Conservation (phyloP, 2,329 filamentous ascomycete genomes). For the Zasmidium citrigriseum region DNA sequence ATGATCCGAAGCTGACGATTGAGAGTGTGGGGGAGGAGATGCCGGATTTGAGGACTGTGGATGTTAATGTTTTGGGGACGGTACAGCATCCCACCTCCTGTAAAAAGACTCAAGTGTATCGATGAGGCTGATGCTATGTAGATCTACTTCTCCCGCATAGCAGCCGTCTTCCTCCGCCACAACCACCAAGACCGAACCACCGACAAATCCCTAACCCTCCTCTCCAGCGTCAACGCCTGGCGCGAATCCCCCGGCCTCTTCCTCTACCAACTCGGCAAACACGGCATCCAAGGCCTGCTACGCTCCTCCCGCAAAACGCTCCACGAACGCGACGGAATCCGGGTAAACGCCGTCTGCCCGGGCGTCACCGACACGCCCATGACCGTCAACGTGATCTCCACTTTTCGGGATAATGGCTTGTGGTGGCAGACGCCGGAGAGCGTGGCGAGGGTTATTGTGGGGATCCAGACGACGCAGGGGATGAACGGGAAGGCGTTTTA, state of each 20-base stretch:
- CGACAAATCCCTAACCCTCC: conserved; percentile 46
- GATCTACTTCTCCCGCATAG: conserved; percentile 48
- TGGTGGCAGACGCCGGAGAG: conserved; percentile 23
- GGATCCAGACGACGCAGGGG: conserved; percentile 32
- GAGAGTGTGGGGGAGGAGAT: conserved; percentile 42
- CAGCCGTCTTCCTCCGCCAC: conserved; percentile 52
- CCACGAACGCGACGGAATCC: conserved; percentile 27
- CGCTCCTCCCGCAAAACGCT: conserved; percentile 28
- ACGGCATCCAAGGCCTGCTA: conserved; percentile 28
- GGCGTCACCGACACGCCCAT: conserved; percentile 46
- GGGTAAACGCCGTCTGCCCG: conserved; percentile 46
- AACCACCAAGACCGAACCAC: conserved; percentile 25
- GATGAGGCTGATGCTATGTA: too few relatives aligned
- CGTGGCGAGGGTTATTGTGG: conserved; percentile 27
- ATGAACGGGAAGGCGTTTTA: conserved; percentile 47
- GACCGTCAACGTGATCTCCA: conserved; percentile 21
- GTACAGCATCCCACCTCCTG: conserved; percentile 31
- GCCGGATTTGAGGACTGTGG: conserved; percentile 42
- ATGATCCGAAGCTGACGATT: conserved; percentile 47
- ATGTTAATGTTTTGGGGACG: conserved; percentile 46
- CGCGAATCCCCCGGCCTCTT: conserved; percentile 51
- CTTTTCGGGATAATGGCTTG: conserved; percentile 20
- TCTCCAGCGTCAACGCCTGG: conserved; percentile 52
- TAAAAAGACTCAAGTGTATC: background rate
- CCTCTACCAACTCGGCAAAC: conserved; percentile 41